These are phyloP conservation scores for Sindora glabra DNA, from an alignment of 306 rosid genomes.

Conservation along the genomic window DNA sequence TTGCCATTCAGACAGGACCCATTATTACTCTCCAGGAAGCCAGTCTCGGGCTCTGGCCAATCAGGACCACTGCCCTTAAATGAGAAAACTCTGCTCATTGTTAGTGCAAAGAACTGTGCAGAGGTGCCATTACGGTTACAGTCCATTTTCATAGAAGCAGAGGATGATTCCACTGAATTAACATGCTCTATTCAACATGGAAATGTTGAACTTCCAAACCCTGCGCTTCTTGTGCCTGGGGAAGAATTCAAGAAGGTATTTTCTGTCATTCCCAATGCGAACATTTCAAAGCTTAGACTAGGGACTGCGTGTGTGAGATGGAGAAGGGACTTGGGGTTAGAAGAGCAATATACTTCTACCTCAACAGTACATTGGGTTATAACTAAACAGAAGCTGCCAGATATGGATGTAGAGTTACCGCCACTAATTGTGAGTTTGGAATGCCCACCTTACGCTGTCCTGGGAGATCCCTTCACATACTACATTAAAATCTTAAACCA, in stretches of 20 bases:
- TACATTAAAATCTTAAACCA: slow-evolving; percentile 58
- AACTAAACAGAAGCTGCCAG: slow-evolving; percentile 61
- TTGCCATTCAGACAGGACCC: slow-evolving; percentile 79
- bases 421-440: slow-evolving; percentile 82
- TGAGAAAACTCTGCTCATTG: slow-evolving; percentile 50
- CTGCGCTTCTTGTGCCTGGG: slow-evolving; percentile 64
- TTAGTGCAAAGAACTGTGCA: slow-evolving; percentile 63
- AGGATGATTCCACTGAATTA: slow-evolving; percentile 35
- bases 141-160: slow-evolving; percentile 54
- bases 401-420: slow-evolving; percentile 53
- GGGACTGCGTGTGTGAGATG: slow-evolving; percentile 73
- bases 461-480: slow-evolving; percentile 85
- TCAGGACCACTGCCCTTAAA: slow-evolving; percentile 53
- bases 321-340: slow-evolving; percentile 58
- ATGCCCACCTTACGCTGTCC: slow-evolving; percentile 74
- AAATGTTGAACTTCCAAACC: slow-evolving; percentile 31
- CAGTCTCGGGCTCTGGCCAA: slow-evolving; percentile 46
- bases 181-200: slow-evolving; percentile 51
- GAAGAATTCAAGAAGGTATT: slow-evolving; percentile 88
- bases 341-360: slow-evolving; percentile 35
- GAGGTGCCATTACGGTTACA: slow-evolving; percentile 63
- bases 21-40: slow-evolving; percentile 59
- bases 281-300: slow-evolving; percentile 40
- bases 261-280: slow-evolving; percentile 43
- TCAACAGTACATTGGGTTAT: slow-evolving; percentile 31